Evolutionary conservation across 1,284 basidiomycete genomes (phyloP).

Genomic region (Sphagnurus paluster): DNA sequence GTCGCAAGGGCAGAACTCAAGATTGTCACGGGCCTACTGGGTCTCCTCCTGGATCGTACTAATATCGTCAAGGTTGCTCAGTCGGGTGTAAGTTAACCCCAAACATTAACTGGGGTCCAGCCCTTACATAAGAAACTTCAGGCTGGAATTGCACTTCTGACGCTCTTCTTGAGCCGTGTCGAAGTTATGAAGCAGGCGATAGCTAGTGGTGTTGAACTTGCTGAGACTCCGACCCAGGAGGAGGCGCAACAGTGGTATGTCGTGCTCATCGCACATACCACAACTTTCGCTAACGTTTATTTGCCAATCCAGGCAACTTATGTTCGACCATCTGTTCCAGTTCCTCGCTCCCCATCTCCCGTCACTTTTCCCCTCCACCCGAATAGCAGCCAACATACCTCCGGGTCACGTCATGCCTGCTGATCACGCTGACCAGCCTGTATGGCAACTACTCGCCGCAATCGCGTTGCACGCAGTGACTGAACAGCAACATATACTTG

Average conservation of each 20-base stretch:
- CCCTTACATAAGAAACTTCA: constrained; percentile 35
- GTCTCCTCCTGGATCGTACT: constrained; percentile 82
- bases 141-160: constrained; percentile 93
- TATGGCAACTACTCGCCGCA: constrained; percentile 91
- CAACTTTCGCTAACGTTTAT: constrained; percentile 9
- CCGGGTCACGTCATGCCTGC: constrained; percentile 34
- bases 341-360: constrained; percentile 75
- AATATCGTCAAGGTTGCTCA: constrained; percentile 73
- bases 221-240: constrained; percentile 61
- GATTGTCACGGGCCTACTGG: constrained; percentile 85
- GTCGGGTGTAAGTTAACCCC: constrained; percentile 76
- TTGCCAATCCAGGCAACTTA: constrained; percentile 67
- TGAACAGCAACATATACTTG: constrained; percentile 86
- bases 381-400: constrained; percentile 54
- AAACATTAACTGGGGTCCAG: no score
- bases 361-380: constrained; percentile 88
- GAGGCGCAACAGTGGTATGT: constrained; percentile 86
- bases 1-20: constrained; percentile 79
- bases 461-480: constrained; percentile 84
- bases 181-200: constrained; percentile 85
- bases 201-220: constrained; percentile 47
- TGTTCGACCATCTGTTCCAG: constrained; percentile 85
- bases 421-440: constrained; percentile 85
- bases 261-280: neutral
- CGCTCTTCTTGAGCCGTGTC: constrained; percentile 89